phyloP scores from a whole-genome alignment of 2,329 filamentous ascomycete genomes.

The Hypoxylon sp. region DNA sequence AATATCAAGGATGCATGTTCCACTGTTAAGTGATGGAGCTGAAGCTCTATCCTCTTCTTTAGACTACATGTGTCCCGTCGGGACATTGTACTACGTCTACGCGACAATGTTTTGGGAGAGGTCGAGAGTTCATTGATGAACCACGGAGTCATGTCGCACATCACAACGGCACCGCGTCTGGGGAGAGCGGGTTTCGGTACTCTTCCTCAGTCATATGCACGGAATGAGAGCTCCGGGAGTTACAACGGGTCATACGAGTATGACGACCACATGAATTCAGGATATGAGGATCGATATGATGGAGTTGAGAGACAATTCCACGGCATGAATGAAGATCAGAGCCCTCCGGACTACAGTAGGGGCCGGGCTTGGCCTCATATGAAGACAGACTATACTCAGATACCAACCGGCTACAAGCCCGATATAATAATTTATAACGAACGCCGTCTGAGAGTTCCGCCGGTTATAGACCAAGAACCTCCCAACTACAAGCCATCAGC shows the following conservation, averaged over 20 bases:
- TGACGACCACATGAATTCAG: conserved; percentile 4
- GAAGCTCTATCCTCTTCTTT: conserved; percentile 6
- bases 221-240: conserved; percentile 15
- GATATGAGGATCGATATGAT: conserved; percentile 17
- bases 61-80: not conserved
- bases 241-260: conserved; percentile 21
- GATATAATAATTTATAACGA: conserved; percentile 27
- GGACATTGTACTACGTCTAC: not conserved
- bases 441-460: not conserved
- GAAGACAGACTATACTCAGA: conserved; percentile 20
- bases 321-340: conserved; percentile 2
- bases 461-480: conserved; percentile 25
- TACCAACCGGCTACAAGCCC: conserved; percentile 31
- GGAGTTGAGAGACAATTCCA: not conserved
- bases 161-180: conserved; percentile 26
- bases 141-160: conserved; percentile 37
- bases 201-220: conserved; percentile 25
- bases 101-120: not conserved
- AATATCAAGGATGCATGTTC: conserved; percentile 24
- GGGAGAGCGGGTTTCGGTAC: conserved; percentile 25
- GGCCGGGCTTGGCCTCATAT: conserved; percentile 13
- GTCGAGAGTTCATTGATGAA: conserved; percentile 8
- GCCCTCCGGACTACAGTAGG: conserved; percentile 3
- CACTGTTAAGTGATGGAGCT: conserved; percentile 5
- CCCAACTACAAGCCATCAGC: conserved; percentile 45